Percentiles rank a stretch among this genome's conserved stretches.
phyloP scores from a whole-genome alignment of 768 basidiomycete genomes.

The Mycena indigotica region DNA sequence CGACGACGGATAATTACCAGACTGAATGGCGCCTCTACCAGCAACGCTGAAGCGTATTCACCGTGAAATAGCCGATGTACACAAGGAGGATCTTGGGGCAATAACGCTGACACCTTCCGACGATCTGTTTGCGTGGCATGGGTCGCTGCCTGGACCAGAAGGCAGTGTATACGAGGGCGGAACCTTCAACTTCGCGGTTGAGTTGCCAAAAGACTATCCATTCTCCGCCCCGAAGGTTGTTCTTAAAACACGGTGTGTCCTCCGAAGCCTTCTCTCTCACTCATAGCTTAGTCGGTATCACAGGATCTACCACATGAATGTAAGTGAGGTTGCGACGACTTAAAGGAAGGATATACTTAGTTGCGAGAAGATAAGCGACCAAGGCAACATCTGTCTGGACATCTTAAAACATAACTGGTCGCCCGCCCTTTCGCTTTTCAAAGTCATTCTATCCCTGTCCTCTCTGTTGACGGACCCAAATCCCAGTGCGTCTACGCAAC shows the following conservation, averaged over 20 bases:
- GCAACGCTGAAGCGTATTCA: slow-evolving; percentile 82
- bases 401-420: slow-evolving; percentile 95
- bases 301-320: slow-evolving; percentile 90
- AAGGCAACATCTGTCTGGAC: slow-evolving; percentile 82
- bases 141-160: slow-evolving; percentile 78
- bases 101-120: slow-evolving; percentile 70
- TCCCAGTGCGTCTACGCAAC: slow-evolving; percentile 60
- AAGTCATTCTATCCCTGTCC: slow-evolving; percentile 91
- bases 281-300: no score
- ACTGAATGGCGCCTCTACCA: slow-evolving; percentile 3
- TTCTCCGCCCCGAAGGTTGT: slow-evolving; percentile 80
- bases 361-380: slow-evolving; percentile 60
- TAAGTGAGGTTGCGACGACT: slow-evolving; percentile 29
- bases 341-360: not conserved
- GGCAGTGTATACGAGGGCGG: slow-evolving; percentile 85
- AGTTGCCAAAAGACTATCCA: slow-evolving; percentile 78
- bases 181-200: slow-evolving; percentile 44
- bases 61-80: slow-evolving; percentile 76
- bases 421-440: slow-evolving; percentile 89
- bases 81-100: slow-evolving; percentile 79
- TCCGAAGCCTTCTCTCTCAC: no score
- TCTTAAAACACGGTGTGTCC: slow-evolving; percentile 70
- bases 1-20: no score
- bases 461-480: slow-evolving; percentile 94
- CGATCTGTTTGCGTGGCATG: slow-evolving; percentile 73